Evolutionary conservation across 1,284 basidiomycete species (phyloP).

Genomic region (Fomes fomentarius): DNA sequence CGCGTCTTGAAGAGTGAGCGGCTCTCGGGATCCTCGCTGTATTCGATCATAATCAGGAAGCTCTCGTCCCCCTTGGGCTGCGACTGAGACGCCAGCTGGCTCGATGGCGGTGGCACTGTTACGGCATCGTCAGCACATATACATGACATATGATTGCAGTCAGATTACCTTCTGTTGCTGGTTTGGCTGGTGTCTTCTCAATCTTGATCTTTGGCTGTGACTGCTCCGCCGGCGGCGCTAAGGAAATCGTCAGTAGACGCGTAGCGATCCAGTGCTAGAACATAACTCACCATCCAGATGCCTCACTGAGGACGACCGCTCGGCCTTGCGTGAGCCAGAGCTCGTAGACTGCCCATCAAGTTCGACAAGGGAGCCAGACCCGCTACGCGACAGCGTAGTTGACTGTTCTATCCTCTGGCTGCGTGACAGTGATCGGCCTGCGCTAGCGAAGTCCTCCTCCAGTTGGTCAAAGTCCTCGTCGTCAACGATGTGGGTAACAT

Average conservation of each 20-base stretch:
- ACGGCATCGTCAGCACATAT: background rate
- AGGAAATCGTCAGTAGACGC: no score
- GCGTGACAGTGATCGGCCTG: background rate
- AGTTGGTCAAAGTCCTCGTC: constrained; percentile 18
- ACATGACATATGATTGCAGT: background rate
- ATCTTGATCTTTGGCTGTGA: constrained; percentile 11
- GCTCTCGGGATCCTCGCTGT: constrained; percentile 20
- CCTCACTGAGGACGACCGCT: constrained; percentile 1
- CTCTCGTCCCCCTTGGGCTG: constrained; percentile 22
- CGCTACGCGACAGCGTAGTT: constrained; percentile 2
- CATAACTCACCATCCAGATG: constrained; percentile 4
- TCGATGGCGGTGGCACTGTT: background rate
- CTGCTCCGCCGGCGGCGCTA: constrained; percentile 1
- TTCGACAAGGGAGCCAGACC: constrained; percentile 9
- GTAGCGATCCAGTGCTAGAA: no score
- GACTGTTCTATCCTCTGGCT: background rate
- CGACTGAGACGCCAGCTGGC: constrained; percentile 1
- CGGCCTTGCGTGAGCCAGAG: background rate
- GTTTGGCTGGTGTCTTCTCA: constrained; percentile 6
- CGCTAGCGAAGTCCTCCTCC: constrained; percentile 8
- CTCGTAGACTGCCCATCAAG: constrained; percentile 8
- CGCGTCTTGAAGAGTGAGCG: constrained; percentile 32
- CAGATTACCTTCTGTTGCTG: background rate
- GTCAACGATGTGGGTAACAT: background rate
- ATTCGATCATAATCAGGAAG: constrained; percentile 29